phyloP scores from a whole-genome alignment of 192 early-diverging fungal species.

The Rhizophagus sp. region DNA sequence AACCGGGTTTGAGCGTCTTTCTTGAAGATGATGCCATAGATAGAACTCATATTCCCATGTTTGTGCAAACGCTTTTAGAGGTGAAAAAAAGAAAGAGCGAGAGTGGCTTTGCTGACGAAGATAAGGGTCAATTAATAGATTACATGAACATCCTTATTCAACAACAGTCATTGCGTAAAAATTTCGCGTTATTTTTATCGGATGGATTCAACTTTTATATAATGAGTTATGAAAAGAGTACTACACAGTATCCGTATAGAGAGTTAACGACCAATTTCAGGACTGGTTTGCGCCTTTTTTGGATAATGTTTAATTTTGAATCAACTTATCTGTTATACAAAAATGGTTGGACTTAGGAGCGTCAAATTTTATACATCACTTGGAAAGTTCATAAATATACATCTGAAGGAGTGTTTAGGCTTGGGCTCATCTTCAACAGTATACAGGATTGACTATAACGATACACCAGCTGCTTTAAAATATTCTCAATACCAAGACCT shows the following conservation, averaged over 20 bases:
- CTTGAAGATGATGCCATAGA: not conserved
- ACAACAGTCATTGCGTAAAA: conserved; percentile 2
- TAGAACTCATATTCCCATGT: conserved; percentile 12
- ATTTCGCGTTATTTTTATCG: conserved; percentile 18
- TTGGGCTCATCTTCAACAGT: conserved; percentile 8
- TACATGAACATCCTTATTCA: conserved; percentile 16
- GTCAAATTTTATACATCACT: not conserved
- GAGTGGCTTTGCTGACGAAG: conserved; percentile 8
- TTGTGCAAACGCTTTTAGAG: conserved; percentile 15
- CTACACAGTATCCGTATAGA: not conserved
- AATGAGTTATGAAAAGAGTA: conserved; percentile 2
- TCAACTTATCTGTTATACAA: conserved; percentile 10
- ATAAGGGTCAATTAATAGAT: conserved; percentile 14
- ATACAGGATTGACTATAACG: not conserved
- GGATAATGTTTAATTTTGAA: not conserved
- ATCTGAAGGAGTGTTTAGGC: not conserved
- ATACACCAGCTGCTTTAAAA: conserved; percentile 5
- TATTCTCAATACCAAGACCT: not conserved
- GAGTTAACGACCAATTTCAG: conserved; percentile 12
- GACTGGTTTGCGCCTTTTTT: conserved; percentile 20
- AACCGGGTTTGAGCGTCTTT: not conserved
- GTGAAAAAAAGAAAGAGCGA: conserved; percentile 11
- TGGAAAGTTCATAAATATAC: not conserved
- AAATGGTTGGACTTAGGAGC: not conserved
- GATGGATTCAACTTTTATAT: conserved; percentile 9